These are phyloP conservation scores for Lizanozyma gosingica DNA, from an alignment of 1,139 yeast species.

Conservation along the genomic window DNA sequence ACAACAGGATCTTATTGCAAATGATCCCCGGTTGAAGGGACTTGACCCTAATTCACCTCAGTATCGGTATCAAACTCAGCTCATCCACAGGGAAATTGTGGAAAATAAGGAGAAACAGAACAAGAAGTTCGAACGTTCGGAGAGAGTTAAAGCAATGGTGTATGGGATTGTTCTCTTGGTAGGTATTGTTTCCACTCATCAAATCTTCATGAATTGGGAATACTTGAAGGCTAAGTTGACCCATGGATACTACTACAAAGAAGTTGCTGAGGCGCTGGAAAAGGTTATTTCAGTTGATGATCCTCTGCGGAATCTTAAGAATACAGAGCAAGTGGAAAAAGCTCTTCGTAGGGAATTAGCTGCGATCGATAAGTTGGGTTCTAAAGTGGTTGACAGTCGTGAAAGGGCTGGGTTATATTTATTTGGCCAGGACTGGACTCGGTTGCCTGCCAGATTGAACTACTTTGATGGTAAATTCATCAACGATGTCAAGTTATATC, in stretches of 20 bases:
- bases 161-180: slow-evolving; percentile 24
- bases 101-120: slow-evolving; percentile 15
- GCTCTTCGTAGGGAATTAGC: background rate
- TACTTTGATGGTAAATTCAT: slow-evolving; percentile 57
- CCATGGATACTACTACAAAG: slow-evolving; percentile 11
- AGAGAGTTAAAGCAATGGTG: slow-evolving; percentile 26
- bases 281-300: slow-evolving; percentile 1
- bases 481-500: slow-evolving; percentile 45
- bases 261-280: slow-evolving; percentile 19
- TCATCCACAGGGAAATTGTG: slow-evolving; percentile 21
- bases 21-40: slow-evolving; percentile 25
- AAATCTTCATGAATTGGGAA: slow-evolving; percentile 33
- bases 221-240: slow-evolving; percentile 23
- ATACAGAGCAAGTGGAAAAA: background rate
- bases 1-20: slow-evolving; percentile 1
- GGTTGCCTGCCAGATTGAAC: slow-evolving; percentile 49
- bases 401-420: slow-evolving; percentile 28
- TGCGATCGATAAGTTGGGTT: background rate
- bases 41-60: slow-evolving; percentile 29
- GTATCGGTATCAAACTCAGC: slow-evolving; percentile 24
- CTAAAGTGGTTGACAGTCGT: background rate
- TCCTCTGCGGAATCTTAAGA: background rate
- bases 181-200: slow-evolving; percentile 28
- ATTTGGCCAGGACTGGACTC: slow-evolving; percentile 24
- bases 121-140: slow-evolving; percentile 19